A percentile compares a stretch with the other conserved stretches of the same genome.
These are phyloP conservation scores for Heliamphora exappendiculata DNA, from an alignment of 148 eudicot species.

Conservation along the genomic window DNA sequence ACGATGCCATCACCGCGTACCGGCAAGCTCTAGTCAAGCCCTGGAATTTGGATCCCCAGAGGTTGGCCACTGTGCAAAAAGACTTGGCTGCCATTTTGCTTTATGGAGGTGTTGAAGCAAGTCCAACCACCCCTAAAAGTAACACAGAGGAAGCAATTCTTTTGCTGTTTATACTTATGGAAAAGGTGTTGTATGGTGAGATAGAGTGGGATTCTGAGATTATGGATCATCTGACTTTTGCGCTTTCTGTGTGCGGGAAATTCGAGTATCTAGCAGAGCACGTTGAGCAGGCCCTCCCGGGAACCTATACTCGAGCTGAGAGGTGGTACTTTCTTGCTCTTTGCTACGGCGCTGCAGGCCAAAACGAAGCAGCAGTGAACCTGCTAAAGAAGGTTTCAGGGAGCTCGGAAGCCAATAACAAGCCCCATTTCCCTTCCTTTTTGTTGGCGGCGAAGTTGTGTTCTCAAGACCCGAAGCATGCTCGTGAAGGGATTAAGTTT, in stretches of 20 bases:
- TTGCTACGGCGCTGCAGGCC: slow-evolving; percentile 78
- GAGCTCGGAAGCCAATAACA: slow-evolving; percentile 45
- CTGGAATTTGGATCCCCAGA: slow-evolving; percentile 63
- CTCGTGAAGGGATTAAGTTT: slow-evolving; percentile 62
- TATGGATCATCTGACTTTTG: slow-evolving; percentile 71
- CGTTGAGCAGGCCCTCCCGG: slow-evolving; percentile 74
- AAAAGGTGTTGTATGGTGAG: slow-evolving; percentile 49
- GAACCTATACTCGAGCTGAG: slow-evolving; percentile 54
- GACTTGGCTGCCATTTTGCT: slow-evolving; percentile 62
- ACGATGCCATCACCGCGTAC: slow-evolving; percentile 71
- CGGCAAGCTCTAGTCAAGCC: slow-evolving; percentile 66
- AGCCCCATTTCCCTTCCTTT: slow-evolving; percentile 55
- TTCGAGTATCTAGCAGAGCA: slow-evolving; percentile 63
- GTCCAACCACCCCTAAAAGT: slow-evolving; percentile 38
- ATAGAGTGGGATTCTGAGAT: slow-evolving; percentile 71
- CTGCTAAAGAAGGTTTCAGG: slow-evolving; percentile 55
- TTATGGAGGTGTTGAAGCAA: slow-evolving; percentile 75
- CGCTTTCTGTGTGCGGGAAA: slow-evolving; percentile 56
- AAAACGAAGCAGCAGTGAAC: slow-evolving; percentile 52
- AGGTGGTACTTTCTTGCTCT: slow-evolving; percentile 94
- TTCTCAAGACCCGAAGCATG: slow-evolving; percentile 40
- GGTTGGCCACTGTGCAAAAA: slow-evolving; percentile 63
- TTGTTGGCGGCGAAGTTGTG: slow-evolving; percentile 83
- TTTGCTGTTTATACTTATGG: slow-evolving; percentile 56
- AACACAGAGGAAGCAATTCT: slow-evolving; percentile 80